Evolutionary conservation across 495 filamentous ascomycete species (phyloP).

Genomic region (Jackrogersella minutella): DNA sequence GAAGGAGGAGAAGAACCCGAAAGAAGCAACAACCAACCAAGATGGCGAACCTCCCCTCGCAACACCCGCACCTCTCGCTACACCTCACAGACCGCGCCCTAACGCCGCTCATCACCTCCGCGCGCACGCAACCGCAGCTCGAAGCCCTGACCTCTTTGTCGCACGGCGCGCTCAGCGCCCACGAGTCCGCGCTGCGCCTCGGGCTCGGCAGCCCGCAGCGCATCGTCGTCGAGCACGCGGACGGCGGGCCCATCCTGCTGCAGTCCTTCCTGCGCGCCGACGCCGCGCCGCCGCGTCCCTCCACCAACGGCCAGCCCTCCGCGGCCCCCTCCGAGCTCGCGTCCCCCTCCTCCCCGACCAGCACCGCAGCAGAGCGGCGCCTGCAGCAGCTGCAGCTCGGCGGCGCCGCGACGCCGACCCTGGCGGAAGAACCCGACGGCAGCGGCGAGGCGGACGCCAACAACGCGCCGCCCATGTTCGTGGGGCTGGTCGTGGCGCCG

Average conservation of each 20-base stretch:
- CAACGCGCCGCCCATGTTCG: slow-evolving; percentile 42
- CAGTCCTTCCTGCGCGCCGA: slow-evolving; percentile 45
- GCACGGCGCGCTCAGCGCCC: slow-evolving; percentile 48
- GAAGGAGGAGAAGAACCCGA: no score
- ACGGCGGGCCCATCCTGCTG: slow-evolving; percentile 47
- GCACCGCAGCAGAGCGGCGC: slow-evolving; percentile 16
- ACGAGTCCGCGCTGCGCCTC: slow-evolving; percentile 48
- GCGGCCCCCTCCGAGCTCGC: background rate
- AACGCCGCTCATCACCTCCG: slow-evolving; percentile 55
- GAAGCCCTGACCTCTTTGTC: slow-evolving; percentile 50
- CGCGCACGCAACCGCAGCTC: slow-evolving; percentile 32
- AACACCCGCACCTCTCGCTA: slow-evolving; percentile 47
- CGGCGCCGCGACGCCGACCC: slow-evolving; percentile 4
- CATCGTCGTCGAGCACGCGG: slow-evolving; percentile 52
- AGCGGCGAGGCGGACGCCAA: slow-evolving; percentile 21
- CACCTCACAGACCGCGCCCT: slow-evolving; percentile 54
- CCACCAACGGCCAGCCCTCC: background rate
- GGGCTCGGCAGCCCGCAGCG: slow-evolving; percentile 50
- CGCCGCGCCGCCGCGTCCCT: slow-evolving; percentile 1
- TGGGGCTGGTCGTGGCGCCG: slow-evolving; percentile 46
- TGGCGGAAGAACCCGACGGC: background rate
- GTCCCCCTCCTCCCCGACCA: background rate
- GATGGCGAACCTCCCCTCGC: slow-evolving; percentile 50
- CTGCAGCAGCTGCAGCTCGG: slow-evolving; percentile 31
- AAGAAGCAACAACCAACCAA: background rate